These are phyloP conservation scores for Umbellularia californica DNA, from an alignment of 164 flowering plant species.

Conservation along the genomic window DNA sequence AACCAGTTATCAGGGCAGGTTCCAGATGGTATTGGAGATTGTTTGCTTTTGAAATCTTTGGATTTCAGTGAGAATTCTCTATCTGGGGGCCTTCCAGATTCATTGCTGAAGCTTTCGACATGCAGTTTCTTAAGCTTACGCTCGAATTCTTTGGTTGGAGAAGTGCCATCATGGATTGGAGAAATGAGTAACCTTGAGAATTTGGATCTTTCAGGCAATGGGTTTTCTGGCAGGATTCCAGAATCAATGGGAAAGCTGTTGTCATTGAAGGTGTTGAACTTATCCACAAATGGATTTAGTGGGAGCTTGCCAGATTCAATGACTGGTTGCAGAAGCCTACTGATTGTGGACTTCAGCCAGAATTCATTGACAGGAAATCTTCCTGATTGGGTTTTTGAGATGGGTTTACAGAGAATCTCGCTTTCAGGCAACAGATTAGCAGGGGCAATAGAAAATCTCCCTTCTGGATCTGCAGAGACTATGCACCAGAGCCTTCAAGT, in stretches of 20 bases:
- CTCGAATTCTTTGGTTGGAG: constrained; percentile 52
- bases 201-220: constrained; percentile 76
- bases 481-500: constrained; percentile 31
- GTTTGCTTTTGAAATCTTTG: constrained; percentile 47
- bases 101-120: constrained; percentile 55
- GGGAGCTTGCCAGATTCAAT: constrained; percentile 71
- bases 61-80: constrained; percentile 71
- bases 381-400: constrained; percentile 64
- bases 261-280: constrained; percentile 48
- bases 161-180: constrained; percentile 75
- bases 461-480: constrained; percentile 11
- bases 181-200: constrained; percentile 57
- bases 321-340: constrained; percentile 41
- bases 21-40: constrained; percentile 72
- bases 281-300: constrained; percentile 50
- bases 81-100: constrained; percentile 58
- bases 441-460: constrained; percentile 28
- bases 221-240: constrained; percentile 64
- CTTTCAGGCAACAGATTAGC: constrained; percentile 32
- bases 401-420: constrained; percentile 29
- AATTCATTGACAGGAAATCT: constrained; percentile 53
- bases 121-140: constrained; percentile 53
- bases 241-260: constrained; percentile 49
- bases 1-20: constrained; percentile 59
- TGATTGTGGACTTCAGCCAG: constrained; percentile 52